Base-by-base conservation (phyloP, 331 rosid genomes). In the Stylosanthes scabra region DNA sequence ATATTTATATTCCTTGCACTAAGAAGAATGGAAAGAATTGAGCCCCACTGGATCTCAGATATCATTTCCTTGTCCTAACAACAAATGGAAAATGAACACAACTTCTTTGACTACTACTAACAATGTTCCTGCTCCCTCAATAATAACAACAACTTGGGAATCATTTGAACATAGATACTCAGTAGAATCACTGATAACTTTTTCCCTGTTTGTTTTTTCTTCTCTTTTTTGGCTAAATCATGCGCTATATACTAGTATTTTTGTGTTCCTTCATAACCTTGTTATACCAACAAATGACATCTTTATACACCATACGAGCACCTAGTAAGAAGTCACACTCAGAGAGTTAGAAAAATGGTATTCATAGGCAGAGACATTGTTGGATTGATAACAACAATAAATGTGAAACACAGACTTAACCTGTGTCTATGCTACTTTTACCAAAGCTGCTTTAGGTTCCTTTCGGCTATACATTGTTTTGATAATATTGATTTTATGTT, bases 381-480 rank as follows among this genome's bases (percentile, higher is more conserved):
- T 34, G 25, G 25, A 20, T 34, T 25, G 0, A 16, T 16, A n/a
- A n/a, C n/a, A 28, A 58, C 11, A 27, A 16, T 39, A 74, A 54
- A 63, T 52, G 14, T 28, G 66, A 55, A 52, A 60, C 75, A 60
- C 54, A 52, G 25, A 72, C 51, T 13, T 28, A 74, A 50, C 42
- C 39, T 31, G 7, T 29, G 4, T 29, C 56, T 54, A 63, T 34
- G 14, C 40, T 27, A 27, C 74, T 70, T 79, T 72, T 71, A 59
- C 59, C 66, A 81, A 85, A 86, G 81, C 44, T 50, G 57, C 84
- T 75, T 60, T 72, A 41, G 37, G 50, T 56, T 39, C 28, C 90
- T 81, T 81, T 86, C 80, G 86, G 86, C 81, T 3, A 28, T 28
- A 54, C 37, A 13, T 20, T 49, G 59, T 47, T 68, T 76, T 68